phyloP scores from a whole-genome alignment of 495 filamentous ascomycete species.

The Astrocystis sublimbata region DNA sequence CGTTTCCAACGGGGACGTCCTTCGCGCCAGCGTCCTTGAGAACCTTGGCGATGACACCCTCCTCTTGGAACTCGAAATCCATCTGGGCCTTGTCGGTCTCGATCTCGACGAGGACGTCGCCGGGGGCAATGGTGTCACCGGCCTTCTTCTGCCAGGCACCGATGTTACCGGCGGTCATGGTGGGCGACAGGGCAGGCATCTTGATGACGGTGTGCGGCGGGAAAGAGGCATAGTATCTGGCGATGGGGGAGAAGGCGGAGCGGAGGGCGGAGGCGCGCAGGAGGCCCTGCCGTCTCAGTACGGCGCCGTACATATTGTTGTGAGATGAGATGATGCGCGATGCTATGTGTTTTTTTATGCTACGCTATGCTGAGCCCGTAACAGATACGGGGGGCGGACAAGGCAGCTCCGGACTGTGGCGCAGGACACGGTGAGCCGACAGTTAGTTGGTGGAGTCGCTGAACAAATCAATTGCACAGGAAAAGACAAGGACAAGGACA shows the following conservation, averaged over 20 bases:
- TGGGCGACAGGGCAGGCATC: conserved; percentile 98
- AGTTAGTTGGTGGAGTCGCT: conserved; percentile 13
- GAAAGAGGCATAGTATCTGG: conserved; percentile 67
- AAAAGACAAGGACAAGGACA: too few species aligned
- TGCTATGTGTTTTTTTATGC: too few species aligned
- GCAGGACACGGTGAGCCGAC: conserved; percentile 14
- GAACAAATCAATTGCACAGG: conserved; percentile 17
- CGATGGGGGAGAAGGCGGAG: conserved; percentile 46
- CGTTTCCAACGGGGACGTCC: conserved; percentile 91
- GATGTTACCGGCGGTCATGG: conserved; percentile 96
- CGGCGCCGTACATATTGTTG: conserved; percentile 54
- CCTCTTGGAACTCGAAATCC: conserved; percentile 99
- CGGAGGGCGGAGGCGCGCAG: conserved; percentile 45
- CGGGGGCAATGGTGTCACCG: conserved; percentile 83
- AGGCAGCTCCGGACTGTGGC: conserved; percentile 15
- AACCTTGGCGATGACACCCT: conserved; percentile 93
- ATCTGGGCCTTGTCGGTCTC: conserved; percentile 99
- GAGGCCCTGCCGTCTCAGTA: conserved; percentile 56
- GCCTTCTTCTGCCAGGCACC: conserved; percentile 97
- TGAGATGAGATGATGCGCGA: conserved; percentile 11
- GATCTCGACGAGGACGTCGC: conserved; percentile 98
- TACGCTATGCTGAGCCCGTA: too few species aligned
- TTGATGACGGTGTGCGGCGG: conserved; percentile 91
- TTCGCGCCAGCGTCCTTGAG: conserved; percentile 92
- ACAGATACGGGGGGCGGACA: not conserved